Evolutionary conservation across 345 rosid species (phyloP), one percentile per base, ranked within the genome.

Genomic region (Cochlearia excelsa): DNA sequence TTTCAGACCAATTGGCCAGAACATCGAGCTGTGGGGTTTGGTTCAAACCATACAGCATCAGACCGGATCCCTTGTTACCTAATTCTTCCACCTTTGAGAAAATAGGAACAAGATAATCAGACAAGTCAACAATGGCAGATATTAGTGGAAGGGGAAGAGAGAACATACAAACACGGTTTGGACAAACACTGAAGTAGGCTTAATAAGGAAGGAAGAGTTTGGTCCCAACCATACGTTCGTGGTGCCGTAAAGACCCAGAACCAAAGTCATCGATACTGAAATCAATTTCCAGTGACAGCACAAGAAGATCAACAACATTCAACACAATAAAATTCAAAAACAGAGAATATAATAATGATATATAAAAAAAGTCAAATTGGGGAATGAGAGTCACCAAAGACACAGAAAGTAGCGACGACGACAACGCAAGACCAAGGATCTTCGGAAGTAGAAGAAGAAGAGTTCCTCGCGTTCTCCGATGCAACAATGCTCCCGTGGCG

Each of bases 391-490:
- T 30, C 51, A 93, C 99, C 91, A 54, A 93, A 89, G 72, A 87
- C 78, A 77, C 96, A 93, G 75, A 93, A 89, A 42, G 96, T 87
- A 66, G 85, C 80, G 46, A 82, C 84, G 46, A 87, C 95, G 59
- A 85, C 80, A 81, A 85, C 68, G 77, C 92, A 89, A 63, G 95
- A 80, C 88, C 97, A 93, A 4, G 92, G 78, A 46, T 90, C 96
- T 51, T 85, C 88, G 1, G 89, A 70, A 40, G 73, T 69, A 26
- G 70, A 70, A 40, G 73, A 67, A 26, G 70, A 71, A 48, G 3
- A 28, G 4, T 56, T 46, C 39, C 74, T 70, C 10, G 46, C 39
- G 67, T 62, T 46, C 30, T 72, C 55, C 9, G 87, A 51, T 1
- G 63, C 67, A 40, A 79, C 84, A 68, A 75, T 78, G 43, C 72